Evolutionary conservation across 495 filamentous ascomycete genomes (phyloP), one percentile per base, ranked within the genome.

Genomic region (Daldinia decipiens): DNA sequence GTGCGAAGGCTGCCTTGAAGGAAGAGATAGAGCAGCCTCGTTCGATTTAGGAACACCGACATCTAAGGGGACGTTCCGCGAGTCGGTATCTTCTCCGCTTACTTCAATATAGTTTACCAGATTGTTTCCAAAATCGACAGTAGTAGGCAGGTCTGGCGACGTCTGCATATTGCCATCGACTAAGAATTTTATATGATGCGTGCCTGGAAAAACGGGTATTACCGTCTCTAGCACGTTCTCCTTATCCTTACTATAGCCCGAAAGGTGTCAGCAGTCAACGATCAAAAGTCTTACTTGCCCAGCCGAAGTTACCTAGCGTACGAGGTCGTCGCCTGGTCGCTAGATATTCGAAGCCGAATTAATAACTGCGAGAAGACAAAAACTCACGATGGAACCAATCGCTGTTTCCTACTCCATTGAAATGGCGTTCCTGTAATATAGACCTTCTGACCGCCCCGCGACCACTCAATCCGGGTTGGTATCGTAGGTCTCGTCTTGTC

Each of bases 91-190:
- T 70, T 96, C 92, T 9, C 92, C 87, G 76, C 85, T 93, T 59
- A 98, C 91, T 81, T 99, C 95, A 73, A 99, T 89, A 74, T 99
- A 99, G 81, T 99, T 99, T 67, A 99, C 94, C 21, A 99, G 82
- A 74, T 97, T 94, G 76, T 97, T 97, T 45, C 93, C 95, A 77
- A 93, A 97, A 80, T 99, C 95, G 27, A 99, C 95, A 0, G 95
- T 95, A 0, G 96, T 98, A 2, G 95, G 94, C 24, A 97, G 86
- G 67, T 91, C 87, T 50, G 92, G 89, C 5, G 94, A 94, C 17
- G 92, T 92, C 65, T 89, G 86, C 94, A 98, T 97, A 67, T 93
- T 90, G 38, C 91, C 92, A 79, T 98, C 94, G 27, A 98, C 93
- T 71, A 99, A 87, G 82, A 98, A 99, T 74, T 95, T 93, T 70